A percentile compares a stretch with the other conserved stretches of the same genome.
phyloP scores from a whole-genome alignment of 768 basidiomycete species.

The Panus rudis region DNA sequence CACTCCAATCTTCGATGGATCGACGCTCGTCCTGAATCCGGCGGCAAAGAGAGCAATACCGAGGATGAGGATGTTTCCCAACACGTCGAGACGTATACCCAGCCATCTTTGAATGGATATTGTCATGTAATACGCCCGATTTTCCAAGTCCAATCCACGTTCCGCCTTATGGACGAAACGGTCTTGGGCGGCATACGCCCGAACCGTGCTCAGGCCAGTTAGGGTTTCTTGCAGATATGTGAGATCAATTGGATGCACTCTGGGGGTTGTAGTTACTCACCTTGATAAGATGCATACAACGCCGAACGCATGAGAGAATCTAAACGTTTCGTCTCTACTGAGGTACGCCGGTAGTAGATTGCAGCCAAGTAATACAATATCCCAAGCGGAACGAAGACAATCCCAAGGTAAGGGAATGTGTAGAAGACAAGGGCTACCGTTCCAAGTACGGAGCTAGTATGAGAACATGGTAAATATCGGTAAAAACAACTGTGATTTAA shows the following conservation, averaged over 20 bases:
- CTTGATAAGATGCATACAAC: slow-evolving; percentile 52
- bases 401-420: slow-evolving; percentile 47
- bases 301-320: slow-evolving; percentile 56
- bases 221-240: slow-evolving; percentile 39
- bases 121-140: slow-evolving; percentile 59
- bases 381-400: slow-evolving; percentile 48
- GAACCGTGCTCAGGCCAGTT: slow-evolving; percentile 57
- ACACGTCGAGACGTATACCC: slow-evolving; percentile 54
- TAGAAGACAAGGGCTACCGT: slow-evolving; percentile 58
- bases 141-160: slow-evolving; percentile 48
- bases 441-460: slow-evolving; percentile 43
- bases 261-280: slow-evolving; percentile 23
- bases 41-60: slow-evolving; percentile 67
- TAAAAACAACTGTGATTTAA: neutral
- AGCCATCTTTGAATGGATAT: slow-evolving; percentile 64
- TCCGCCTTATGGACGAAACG: slow-evolving; percentile 46
- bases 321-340: slow-evolving; percentile 58
- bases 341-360: slow-evolving; percentile 51
- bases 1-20: slow-evolving; percentile 52
- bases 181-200: slow-evolving; percentile 51
- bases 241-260: neutral
- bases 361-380: slow-evolving; percentile 47
- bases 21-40: slow-evolving; percentile 46
- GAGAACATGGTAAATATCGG: no score
- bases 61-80: slow-evolving; percentile 60